These are phyloP conservation scores for Volvox africanus DNA, from an alignment of 139 green algal species.

Conservation along the genomic window DNA sequence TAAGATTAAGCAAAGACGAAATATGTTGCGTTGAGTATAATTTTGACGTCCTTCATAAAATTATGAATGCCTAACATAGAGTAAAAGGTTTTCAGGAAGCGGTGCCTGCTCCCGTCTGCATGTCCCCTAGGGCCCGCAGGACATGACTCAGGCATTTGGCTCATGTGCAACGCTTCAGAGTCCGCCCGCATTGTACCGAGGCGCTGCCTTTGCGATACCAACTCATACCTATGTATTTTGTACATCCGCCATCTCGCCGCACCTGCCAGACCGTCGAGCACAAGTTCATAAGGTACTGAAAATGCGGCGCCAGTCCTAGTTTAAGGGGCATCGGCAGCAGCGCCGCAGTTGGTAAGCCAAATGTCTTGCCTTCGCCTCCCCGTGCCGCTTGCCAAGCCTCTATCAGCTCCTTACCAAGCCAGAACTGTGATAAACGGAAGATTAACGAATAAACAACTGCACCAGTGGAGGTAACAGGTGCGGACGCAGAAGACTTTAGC, in stretches of 20 bases:
- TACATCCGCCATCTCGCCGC: not conserved
- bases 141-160: not conserved
- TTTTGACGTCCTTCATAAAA: not conserved
- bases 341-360: not conserved
- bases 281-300: not conserved
- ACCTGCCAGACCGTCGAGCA: constrained; percentile 15
- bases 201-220: too few relatives aligned
- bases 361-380: not conserved
- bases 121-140: not conserved
- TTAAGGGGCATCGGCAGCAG: not conserved
- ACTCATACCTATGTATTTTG: too few relatives aligned
- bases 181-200: too few relatives aligned
- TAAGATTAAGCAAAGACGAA: not conserved
- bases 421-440: not conserved
- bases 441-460: not conserved
- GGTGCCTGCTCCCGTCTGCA: not conserved
- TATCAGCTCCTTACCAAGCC: constrained; percentile 1
- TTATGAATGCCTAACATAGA: not conserved
- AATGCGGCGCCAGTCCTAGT: not conserved
- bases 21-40: not conserved
- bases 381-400: not conserved
- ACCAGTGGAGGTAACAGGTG: not conserved
- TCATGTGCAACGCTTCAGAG: not conserved
- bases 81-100: not conserved
- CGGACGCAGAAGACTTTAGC: not conserved